Evolutionary conservation across 2,329 filamentous ascomycete species (phyloP), one percentile per base, ranked within the genome.

Genomic region (Esteya vermicola): DNA sequence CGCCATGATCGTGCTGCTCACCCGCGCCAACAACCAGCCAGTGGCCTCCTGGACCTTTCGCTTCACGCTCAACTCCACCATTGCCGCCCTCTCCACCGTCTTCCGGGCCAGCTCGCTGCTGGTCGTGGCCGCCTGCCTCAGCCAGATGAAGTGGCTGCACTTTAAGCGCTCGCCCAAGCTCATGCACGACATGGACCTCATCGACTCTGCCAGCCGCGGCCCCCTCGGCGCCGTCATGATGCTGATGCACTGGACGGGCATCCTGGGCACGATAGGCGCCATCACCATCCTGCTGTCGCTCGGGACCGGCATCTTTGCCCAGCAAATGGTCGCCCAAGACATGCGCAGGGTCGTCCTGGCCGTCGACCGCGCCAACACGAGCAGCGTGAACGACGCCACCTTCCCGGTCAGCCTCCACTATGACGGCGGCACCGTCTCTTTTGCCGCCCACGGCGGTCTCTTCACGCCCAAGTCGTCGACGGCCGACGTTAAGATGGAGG

Each of bases 131-230:
- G 26, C 34, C 13, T 36, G 34, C 13, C 34, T 36, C n/a, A 36
- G 34, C 23, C 34, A 36, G 34, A 26, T 36, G 22, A 36, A 36
- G 23, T 36, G 34, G 34, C 34, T 36, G 16, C 23, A 36, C 34
- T 36, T 26, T 9, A 26, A 16, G 23, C 5, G n/a, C 7, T 26
- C 34, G 4, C n/a, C 22, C n/a, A 14, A 23, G 4, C 22, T 26
- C n/a, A 8, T 36, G 23, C 22, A 9, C 9, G 22, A 26, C 22
- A 10, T 36, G 6, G 34, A 36, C 8, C 34, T 36, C n/a, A 19
- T 19, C 10, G 34, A 36, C 16, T n/a, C 13, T 3, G 34, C 34
- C 34, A 36, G 34, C n/a, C 34, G 34, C 9, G 34, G 34, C 16
- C 23, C 34, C 8, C 16, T 16, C 9, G 34, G 34, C 6, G n/a